phyloP scores from a whole-genome alignment of 768 basidiomycete genomes.

The Tricholoma matsutake region DNA sequence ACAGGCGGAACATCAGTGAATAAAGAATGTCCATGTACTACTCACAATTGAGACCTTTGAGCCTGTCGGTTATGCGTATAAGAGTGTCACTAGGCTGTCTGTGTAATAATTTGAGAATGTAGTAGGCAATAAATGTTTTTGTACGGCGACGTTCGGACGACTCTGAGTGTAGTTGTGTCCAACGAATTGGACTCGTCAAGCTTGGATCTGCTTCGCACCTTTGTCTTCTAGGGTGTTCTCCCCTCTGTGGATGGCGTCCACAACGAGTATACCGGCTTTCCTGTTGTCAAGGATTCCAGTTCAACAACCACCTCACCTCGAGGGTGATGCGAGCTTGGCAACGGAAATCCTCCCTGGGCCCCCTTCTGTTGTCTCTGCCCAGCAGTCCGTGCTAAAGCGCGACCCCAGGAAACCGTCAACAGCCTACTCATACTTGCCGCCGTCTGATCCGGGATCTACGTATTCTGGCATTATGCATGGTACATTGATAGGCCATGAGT shows the following conservation, averaged over 20 bases:
- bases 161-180: not conserved
- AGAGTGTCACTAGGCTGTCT: not conserved
- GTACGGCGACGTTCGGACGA: not conserved
- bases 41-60: not conserved
- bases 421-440: conserved; percentile 75
- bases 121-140: not conserved
- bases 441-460: conserved; percentile 84
- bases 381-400: conserved; percentile 70
- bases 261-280: conserved; percentile 68
- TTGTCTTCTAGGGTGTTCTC: conserved; percentile 14
- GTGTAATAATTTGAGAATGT: not conserved
- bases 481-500: conserved; percentile 59
- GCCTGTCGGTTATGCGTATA: not conserved
- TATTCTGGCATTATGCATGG: conserved; percentile 75
- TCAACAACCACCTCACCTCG: conserved; percentile 75
- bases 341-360: conserved; percentile 91
- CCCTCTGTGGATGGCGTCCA: conserved; percentile 59
- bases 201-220: conserved; percentile 12
- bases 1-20: not conserved
- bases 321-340: conserved; percentile 77
- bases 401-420: conserved; percentile 76
- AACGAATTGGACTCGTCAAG: not conserved
- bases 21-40: not conserved
- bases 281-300: conserved; percentile 71
- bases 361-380: conserved; percentile 67